Conservation (phyloP, 2,329 filamentous ascomycete species). For the Tricladium varicosporioides region DNA sequence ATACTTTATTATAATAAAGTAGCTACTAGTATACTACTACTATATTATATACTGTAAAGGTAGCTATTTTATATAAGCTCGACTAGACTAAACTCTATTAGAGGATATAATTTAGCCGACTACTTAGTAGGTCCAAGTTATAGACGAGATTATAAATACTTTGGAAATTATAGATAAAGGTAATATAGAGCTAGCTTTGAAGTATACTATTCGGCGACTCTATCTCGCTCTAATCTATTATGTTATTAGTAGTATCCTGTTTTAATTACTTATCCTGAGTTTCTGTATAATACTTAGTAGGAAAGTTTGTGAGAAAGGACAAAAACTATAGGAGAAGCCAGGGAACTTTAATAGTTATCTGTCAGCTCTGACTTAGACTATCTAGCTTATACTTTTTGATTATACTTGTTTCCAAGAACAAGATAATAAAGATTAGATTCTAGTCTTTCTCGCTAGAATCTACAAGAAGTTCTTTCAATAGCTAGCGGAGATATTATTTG, state of each 20-base stretch:
- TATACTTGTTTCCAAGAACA: conserved; percentile 14
- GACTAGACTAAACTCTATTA: not conserved
- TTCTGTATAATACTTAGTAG: conserved; percentile 10
- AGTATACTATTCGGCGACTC: conserved; percentile 13
- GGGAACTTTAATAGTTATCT: conserved; percentile 11
- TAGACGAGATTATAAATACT: conserved; percentile 10
- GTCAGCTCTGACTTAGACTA: conserved; percentile 8
- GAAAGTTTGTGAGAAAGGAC: not conserved
- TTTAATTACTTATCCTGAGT: conserved; percentile 13
- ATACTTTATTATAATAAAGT: too few species aligned
- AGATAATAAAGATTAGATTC: conserved; percentile 17
- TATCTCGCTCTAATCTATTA: conserved; percentile 17
- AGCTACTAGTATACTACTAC: too few species aligned
- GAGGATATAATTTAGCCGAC: conserved; percentile 7
- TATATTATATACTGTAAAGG: too few species aligned
- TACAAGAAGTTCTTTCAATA: conserved; percentile 15
- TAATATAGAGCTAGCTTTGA: conserved; percentile 8
- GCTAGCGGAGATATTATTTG: conserved; percentile 14
- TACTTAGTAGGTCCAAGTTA: conserved; percentile 3
- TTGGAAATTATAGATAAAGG: conserved; percentile 8
- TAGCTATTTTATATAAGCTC: too few species aligned
- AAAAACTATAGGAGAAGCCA: not conserved
- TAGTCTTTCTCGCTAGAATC: conserved; percentile 10
- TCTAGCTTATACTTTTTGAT: conserved; percentile 11
- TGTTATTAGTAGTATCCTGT: conserved; percentile 5